Evolutionary conservation across 139 green algal species (phyloP).

Genomic region (Chlamydomonas eustigma): DNA sequence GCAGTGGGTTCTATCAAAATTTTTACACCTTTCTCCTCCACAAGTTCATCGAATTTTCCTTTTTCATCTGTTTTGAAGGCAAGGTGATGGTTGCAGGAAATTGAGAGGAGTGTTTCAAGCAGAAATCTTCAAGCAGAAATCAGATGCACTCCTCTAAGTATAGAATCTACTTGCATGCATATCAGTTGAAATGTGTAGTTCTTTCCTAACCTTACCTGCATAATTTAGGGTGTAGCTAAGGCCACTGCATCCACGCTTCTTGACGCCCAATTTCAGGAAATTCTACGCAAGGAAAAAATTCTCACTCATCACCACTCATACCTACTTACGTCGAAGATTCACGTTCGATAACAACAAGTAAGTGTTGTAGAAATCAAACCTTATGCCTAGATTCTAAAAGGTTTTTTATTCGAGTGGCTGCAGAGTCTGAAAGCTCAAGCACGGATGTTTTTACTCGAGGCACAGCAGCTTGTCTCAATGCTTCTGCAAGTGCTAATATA

Average conservation of each 20-base stretch:
- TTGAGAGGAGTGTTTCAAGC: background rate
- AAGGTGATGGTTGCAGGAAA: background rate
- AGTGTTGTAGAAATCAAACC: constrained; percentile 35
- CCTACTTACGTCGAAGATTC: too few species aligned
- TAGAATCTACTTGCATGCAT: background rate
- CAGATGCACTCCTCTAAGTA: background rate
- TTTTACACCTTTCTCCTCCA: constrained; percentile 86
- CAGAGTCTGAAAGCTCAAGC: constrained; percentile 83
- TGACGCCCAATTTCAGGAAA: constrained; percentile 90
- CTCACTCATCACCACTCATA: too few species aligned
- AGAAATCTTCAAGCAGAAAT: background rate
- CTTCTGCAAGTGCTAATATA: constrained; percentile 23
- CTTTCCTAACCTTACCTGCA: constrained; percentile 44
- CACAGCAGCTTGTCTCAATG: constrained; percentile 6
- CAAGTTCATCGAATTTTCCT: constrained; percentile 94
- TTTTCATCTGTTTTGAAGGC: constrained; percentile 58
- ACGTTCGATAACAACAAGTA: too few species aligned
- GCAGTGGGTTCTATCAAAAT: constrained; percentile 92
- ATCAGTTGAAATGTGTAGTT: background rate
- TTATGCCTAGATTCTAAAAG: constrained; percentile 78
- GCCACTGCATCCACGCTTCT: constrained; percentile 92
- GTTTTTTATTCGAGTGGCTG: constrained; percentile 67
- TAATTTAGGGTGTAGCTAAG: constrained; percentile 98
- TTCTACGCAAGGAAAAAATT: constrained; percentile 46
- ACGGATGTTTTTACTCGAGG: constrained; percentile 26